Conservation (phyloP, 2,329 filamentous ascomycete genomes). For the Penicillium corylophilum region DNA sequence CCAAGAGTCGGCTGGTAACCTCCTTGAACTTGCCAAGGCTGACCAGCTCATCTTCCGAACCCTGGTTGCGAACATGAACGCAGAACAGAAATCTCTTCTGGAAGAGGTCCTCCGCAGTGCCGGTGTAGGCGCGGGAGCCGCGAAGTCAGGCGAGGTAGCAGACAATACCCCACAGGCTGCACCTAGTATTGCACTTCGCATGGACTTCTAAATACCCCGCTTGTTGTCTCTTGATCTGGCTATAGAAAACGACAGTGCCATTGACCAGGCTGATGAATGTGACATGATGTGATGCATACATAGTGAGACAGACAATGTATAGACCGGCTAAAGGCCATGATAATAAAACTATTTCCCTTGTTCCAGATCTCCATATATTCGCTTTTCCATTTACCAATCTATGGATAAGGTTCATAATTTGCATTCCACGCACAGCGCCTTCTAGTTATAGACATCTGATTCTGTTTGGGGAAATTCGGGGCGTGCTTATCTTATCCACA, state of each 20-base stretch:
- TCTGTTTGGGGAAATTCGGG: constrained; percentile 5
- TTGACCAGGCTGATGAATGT: background rate
- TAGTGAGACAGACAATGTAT: constrained; percentile 4
- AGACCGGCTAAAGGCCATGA: background rate
- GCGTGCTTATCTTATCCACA: constrained; percentile 17
- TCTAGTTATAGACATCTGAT: background rate
- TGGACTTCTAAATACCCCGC: constrained; percentile 69
- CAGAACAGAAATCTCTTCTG: constrained; percentile 71
- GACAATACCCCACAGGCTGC: constrained; percentile 54
- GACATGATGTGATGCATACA: constrained; percentile 13
- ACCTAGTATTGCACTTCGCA: constrained; percentile 89
- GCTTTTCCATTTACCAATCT: background rate
- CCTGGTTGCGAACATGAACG: constrained; percentile 69
- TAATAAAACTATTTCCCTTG: background rate
- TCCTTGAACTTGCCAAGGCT: constrained; percentile 77
- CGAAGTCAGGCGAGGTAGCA: constrained; percentile 44
- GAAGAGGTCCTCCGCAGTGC: constrained; percentile 72
- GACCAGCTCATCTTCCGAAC: constrained; percentile 72
- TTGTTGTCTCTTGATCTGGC: background rate
- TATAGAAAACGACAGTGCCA: background rate
- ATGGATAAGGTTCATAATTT: background rate
- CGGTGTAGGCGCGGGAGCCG: constrained; percentile 47
- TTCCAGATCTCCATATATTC: no score
- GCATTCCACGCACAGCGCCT: background rate
- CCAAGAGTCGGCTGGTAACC: constrained; percentile 69